A percentile compares a stretch with the other conserved stretches of the same genome.
Conservation (phyloP, 2,329 filamentous ascomycete species). For the Ophiostoma perfectum region DNA sequence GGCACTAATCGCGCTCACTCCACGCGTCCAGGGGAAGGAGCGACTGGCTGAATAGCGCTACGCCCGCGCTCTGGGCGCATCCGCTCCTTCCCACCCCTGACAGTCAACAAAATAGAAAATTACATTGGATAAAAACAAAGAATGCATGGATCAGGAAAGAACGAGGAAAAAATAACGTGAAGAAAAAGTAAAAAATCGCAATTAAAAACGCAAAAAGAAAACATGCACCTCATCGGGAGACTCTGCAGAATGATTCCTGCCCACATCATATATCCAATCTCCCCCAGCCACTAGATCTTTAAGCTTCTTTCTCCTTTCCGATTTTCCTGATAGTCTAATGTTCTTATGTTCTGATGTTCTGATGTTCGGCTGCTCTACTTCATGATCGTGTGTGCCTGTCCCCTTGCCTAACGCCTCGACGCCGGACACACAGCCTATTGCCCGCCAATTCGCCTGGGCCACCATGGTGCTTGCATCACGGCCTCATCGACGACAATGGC, state of each 20-base stretch:
- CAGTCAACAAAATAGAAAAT: slow-evolving; percentile 24
- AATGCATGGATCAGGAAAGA: slow-evolving; percentile 20
- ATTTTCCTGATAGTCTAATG: background rate
- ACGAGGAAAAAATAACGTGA: slow-evolving; percentile 14
- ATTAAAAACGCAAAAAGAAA: background rate
- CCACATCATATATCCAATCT: slow-evolving; percentile 18
- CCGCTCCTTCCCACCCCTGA: slow-evolving; percentile 23
- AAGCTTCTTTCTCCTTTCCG: slow-evolving; percentile 17
- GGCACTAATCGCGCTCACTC: slow-evolving; percentile 17
- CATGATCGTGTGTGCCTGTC: background rate
- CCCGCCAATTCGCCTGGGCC: background rate
- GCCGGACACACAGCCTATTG: no score
- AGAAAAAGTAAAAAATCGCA: slow-evolving; percentile 13
- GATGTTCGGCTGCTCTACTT: background rate
- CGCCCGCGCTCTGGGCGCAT: slow-evolving; percentile 8
- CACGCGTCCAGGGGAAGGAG: slow-evolving; percentile 19
- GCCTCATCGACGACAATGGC: slow-evolving; percentile 22
- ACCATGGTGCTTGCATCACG: slow-evolving; percentile 19
- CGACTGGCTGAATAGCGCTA: slow-evolving; percentile 14
- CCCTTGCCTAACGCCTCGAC: no score
- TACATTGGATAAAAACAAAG: slow-evolving; percentile 7
- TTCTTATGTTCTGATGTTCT: no score
- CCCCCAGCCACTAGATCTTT: slow-evolving; percentile 15
- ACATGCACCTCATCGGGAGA: slow-evolving; percentile 8
- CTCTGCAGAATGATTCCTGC: background rate